phyloP scores from a whole-genome alignment of 345 rosid genomes.

The Stellera chamaejasme region DNA sequence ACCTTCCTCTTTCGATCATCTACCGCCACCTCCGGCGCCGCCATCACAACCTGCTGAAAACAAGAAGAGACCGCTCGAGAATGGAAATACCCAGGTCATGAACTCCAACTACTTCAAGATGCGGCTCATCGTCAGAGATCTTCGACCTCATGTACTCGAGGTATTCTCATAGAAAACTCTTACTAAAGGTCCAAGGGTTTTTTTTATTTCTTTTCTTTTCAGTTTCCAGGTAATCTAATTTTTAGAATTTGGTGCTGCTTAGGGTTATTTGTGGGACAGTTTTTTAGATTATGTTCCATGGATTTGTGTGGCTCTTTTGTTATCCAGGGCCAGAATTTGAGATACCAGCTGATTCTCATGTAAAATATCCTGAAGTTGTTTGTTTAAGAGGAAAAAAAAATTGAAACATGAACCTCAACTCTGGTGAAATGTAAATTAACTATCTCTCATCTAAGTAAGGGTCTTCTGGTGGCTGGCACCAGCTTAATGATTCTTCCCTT shows the following conservation, averaged over 20 bases:
- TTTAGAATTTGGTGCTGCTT: not conserved
- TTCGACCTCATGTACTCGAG: conserved; percentile 60
- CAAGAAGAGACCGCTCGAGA: conserved; percentile 52
- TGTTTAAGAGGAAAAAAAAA: no score
- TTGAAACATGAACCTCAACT: no score
- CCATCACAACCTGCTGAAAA: conserved; percentile 19
- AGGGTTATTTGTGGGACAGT: no score
- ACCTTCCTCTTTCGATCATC: not conserved
- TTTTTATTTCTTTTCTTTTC: not conserved
- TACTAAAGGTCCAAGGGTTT: not conserved
- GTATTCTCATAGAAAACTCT: conserved; percentile 12
- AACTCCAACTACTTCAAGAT: conserved; percentile 52
- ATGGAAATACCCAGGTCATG: conserved; percentile 21
- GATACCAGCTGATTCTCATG: no score
- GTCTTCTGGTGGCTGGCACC: no score
- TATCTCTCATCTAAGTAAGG: no score
- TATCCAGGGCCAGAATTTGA: no score
- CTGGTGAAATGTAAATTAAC: no score
- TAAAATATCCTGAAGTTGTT: no score
- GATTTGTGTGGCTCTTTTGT: no score
- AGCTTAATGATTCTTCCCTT: no score
- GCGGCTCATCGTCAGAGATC: conserved; percentile 45
- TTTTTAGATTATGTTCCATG: no score
- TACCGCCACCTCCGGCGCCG: conserved; percentile 14
- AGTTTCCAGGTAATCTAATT: not conserved